Base-by-base conservation (phyloP, 331 rosid genomes). In the Quercus phellos region DNA sequence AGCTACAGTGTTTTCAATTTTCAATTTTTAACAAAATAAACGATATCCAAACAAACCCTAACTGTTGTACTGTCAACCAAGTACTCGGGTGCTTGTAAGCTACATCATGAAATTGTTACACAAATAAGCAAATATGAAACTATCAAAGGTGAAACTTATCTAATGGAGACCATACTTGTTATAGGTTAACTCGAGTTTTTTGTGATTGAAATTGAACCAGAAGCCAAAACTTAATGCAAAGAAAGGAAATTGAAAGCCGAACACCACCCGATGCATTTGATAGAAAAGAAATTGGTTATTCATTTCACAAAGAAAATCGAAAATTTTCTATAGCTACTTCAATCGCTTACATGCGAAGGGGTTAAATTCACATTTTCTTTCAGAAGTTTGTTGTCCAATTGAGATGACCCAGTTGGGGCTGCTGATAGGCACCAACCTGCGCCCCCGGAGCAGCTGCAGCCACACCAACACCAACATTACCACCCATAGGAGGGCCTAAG, bases 381-480 rank as follows among this genome's bases (percentile, higher is more conserved):
- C 89, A 93, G 93, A 93, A 95, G 88, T 90, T 95, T 73, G 93
- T 71, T 71, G 96, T 86, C 99, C 99, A 93, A 70, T 91, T 92
- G 86, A 90, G 85, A 73, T 91, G 99, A 17, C 92, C 89, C 87
- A 95, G 72, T 70, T 89, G 97, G 59, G 97, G 86, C 55, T 93
- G 98, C 90, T 91, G 99, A 82, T 93, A 91, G 30, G 96, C 90
- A 83, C 98, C 97, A 66, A 91, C 93, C 85, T 93, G 99, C 70
- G 94, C 80, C 75, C 99, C 98, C 6, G 99, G 94, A 78, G 98
- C 88, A 38, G 94, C 89, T 53, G 88, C 87, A 0, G 94, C 97
- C 68, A 92, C 97, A 75, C 97, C 97, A 59, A 87, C 92, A 60
- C 96, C 97, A 1, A 94, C 93, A 64, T 88, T 94, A 22, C 87